Conservation (phyloP, 2,329 filamentous ascomycete species). For the Stachybotrys elegans region DNA sequence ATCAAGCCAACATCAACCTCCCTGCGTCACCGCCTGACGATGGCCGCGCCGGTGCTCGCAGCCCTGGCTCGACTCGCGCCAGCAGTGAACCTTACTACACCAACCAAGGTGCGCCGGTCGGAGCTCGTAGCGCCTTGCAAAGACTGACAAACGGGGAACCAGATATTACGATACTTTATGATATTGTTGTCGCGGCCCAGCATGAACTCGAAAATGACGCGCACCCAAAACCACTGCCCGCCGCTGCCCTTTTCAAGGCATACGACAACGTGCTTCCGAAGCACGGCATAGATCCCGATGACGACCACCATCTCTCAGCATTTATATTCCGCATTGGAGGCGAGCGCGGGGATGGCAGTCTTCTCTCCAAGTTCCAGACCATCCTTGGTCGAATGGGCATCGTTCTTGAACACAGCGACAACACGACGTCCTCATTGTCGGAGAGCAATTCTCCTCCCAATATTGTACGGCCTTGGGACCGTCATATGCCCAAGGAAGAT, state of each 20-base stretch:
- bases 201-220: slow-evolving; percentile 51
- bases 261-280: slow-evolving; percentile 72
- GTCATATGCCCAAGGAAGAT: no score
- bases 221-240: slow-evolving; percentile 61
- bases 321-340: slow-evolving; percentile 76
- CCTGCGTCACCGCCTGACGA: slow-evolving; percentile 19
- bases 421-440: slow-evolving; percentile 16
- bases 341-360: slow-evolving; percentile 47
- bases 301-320: slow-evolving; percentile 70
- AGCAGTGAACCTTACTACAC: slow-evolving; percentile 45
- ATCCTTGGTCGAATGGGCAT: slow-evolving; percentile 67
- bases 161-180: slow-evolving; percentile 77
- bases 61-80: slow-evolving; percentile 19
- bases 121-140: not conserved
- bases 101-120: slow-evolving; percentile 47
- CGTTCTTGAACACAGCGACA: slow-evolving; percentile 55
- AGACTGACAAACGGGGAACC: not conserved
- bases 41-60: slow-evolving; percentile 20
- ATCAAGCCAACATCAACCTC: slow-evolving; percentile 17
- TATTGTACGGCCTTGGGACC: no score
- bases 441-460: not conserved
- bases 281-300: slow-evolving; percentile 64
- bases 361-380: slow-evolving; percentile 66
- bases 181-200: slow-evolving; percentile 70
- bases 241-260: slow-evolving; percentile 73